These are phyloP conservation scores for Tulasnella sp. DNA, from an alignment of 768 basidiomycete genomes.

Conservation along the genomic window DNA sequence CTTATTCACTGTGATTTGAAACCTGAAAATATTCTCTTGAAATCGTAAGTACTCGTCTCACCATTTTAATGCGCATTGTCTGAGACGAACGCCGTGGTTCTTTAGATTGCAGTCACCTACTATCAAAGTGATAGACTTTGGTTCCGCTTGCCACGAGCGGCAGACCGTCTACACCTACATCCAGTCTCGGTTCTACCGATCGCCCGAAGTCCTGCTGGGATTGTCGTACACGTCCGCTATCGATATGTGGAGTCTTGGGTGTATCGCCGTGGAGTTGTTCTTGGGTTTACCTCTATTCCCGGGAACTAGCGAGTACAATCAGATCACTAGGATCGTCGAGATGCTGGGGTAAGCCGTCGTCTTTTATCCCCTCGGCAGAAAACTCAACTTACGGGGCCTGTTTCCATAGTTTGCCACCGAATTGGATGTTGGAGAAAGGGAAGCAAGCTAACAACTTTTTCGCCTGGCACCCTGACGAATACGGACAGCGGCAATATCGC, in stretches of 20 bases:
- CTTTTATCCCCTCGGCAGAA: not conserved
- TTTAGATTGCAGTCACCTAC: conserved; percentile 88
- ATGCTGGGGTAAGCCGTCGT: conserved; percentile 82
- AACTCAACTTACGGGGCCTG: not conserved
- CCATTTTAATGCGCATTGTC: not conserved
- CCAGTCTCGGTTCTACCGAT: conserved; percentile 97
- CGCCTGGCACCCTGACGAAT: conserved; percentile 67
- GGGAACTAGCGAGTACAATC: conserved; percentile 99
- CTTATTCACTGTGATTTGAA: conserved; percentile 98
- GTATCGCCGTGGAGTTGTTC: conserved; percentile 98
- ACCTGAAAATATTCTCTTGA: conserved; percentile 96
- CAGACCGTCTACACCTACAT: conserved; percentile 99
- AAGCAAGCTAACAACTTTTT: conserved; percentile 96
- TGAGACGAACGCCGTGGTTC: not conserved
- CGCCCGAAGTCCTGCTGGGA: conserved; percentile 92
- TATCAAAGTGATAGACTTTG: conserved; percentile 99
- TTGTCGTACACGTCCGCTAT: conserved; percentile 92
- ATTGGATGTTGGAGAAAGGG: conserved; percentile 91
- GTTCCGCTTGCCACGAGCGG: conserved; percentile 96
- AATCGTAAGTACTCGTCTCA: conserved; percentile 58
- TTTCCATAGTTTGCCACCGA: conserved; percentile 70
- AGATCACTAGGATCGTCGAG: conserved; percentile 92
- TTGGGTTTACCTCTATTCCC: conserved; percentile 94
- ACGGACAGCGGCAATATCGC: conserved; percentile 69
- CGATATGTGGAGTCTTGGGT: conserved; percentile 99